phyloP scores from a whole-genome alignment of 306 rosid genomes.

The Quercus robur region DNA sequence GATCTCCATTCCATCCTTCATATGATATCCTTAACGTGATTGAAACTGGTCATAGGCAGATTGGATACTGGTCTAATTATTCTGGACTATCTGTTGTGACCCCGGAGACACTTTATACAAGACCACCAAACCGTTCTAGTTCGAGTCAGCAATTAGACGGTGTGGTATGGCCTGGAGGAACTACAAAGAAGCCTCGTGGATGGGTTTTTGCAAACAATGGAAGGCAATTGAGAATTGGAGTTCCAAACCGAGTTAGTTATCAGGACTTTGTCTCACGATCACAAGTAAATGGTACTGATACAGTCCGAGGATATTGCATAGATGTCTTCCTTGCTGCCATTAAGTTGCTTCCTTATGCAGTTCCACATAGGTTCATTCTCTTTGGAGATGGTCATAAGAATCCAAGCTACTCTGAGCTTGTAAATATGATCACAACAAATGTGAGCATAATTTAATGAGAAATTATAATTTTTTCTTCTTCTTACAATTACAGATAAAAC shows the following conservation, averaged over 20 bases:
- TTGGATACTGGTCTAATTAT: conserved; percentile 48
- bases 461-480: background rate
- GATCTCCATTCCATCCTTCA: conserved; percentile 35
- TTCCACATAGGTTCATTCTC: conserved; percentile 40
- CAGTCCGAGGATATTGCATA: conserved; percentile 45
- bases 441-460: conserved; percentile 29
- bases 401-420: conserved; percentile 44
- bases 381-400: conserved; percentile 48
- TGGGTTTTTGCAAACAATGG: conserved; percentile 49
- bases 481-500: background rate
- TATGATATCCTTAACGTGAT: conserved; percentile 43
- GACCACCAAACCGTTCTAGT: conserved; percentile 20
- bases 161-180: conserved; percentile 50
- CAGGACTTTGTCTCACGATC: conserved; percentile 28
- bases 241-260: conserved; percentile 48
- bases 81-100: conserved; percentile 40
- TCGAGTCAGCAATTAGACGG: conserved; percentile 23
- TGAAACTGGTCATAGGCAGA: conserved; percentile 20
- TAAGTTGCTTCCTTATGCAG: conserved; percentile 41
- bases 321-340: conserved; percentile 51
- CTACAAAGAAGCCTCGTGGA: conserved; percentile 39
- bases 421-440: conserved; percentile 21
- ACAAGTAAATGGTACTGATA: conserved; percentile 18
- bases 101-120: conserved; percentile 25
- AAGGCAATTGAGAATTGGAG: conserved; percentile 36